Percentiles rank a stretch among this genome's conserved stretches.
Conservation (phyloP, 371 early-diverging fungal species). For the Globomyces sp. region DNA sequence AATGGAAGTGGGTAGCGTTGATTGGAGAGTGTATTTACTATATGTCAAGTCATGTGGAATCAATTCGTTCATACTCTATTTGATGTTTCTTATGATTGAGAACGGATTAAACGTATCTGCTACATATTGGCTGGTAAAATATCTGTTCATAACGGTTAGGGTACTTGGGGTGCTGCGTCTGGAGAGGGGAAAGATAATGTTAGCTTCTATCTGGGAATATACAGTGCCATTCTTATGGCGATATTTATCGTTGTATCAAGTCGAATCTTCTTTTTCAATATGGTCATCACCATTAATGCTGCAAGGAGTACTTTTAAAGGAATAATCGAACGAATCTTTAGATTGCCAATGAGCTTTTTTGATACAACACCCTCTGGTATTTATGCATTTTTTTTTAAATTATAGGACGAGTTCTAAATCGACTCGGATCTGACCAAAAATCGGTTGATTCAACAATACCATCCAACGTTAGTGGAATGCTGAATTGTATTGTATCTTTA, state of each 20-base stretch:
- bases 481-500: conserved; percentile 35
- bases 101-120: not conserved
- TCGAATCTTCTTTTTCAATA: conserved; percentile 41
- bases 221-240: conserved; percentile 16
- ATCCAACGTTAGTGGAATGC: conserved; percentile 41
- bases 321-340: conserved; percentile 48
- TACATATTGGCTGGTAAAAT: too few species aligned
- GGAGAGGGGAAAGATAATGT: conserved; percentile 18
- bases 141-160: not conserved
- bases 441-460: conserved; percentile 45
- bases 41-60: conserved; percentile 28
- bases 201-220: conserved; percentile 10
- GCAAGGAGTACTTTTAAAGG: too few species aligned
- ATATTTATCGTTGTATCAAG: not conserved
- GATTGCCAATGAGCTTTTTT: conserved; percentile 76
- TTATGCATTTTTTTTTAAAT: conserved; percentile 49
- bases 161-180: not conserved
- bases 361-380: conserved; percentile 71
- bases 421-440: conserved; percentile 35
- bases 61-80: conserved; percentile 37
- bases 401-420: conserved; percentile 45
- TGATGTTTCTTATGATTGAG: conserved; percentile 21
- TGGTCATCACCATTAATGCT: too few species aligned
- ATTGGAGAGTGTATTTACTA: conserved; percentile 24
- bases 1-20: conserved; percentile 43